phyloP scores from a whole-genome alignment of 139 green algal genomes.

The Mychonastes homosphaera region DNA sequence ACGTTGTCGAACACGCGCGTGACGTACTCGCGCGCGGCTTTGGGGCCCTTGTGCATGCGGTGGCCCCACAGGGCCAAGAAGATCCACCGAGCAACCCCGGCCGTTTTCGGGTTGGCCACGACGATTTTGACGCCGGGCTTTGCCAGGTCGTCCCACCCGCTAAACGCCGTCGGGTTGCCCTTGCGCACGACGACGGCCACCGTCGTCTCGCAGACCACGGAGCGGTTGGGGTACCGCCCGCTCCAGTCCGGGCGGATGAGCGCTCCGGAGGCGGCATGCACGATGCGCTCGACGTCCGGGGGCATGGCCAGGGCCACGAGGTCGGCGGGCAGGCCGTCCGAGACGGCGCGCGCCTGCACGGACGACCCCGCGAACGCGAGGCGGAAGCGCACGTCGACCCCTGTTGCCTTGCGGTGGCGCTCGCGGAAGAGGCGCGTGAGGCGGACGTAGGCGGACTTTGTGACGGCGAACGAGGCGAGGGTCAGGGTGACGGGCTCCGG shows the following conservation, averaged over 20 bases:
- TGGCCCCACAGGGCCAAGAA: conserved; percentile 77
- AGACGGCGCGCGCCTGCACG: conserved; percentile 67
- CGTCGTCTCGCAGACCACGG: conserved; percentile 34
- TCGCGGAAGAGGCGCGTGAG: conserved; percentile 52
- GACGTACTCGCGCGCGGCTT: conserved; percentile 34
- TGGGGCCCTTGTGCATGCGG: conserved; percentile 36
- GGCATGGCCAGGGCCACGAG: conserved; percentile 68
- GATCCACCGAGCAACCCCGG: conserved; percentile 74
- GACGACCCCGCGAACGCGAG: conserved; percentile 65
- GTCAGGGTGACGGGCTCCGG: conserved; percentile 46
- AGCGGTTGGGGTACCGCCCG: conserved; percentile 20
- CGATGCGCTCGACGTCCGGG: conserved; percentile 71
- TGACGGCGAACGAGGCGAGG: conserved; percentile 70
- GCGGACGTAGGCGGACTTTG: conserved; percentile 35
- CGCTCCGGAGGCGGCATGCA: conserved; percentile 30
- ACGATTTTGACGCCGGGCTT: conserved; percentile 42
- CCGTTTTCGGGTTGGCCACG: conserved; percentile 79
- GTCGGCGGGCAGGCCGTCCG: conserved; percentile 67
- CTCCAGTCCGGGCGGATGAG: conserved; percentile 48
- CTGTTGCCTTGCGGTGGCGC: conserved; percentile 40
- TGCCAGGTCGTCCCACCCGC: conserved; percentile 60
- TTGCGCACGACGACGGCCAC: conserved; percentile 29
- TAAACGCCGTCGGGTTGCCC: conserved; percentile 53
- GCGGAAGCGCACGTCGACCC: conserved; percentile 51
- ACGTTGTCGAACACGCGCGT: conserved; percentile 69